Evolutionary conservation across 2,329 filamentous ascomycete genomes (phyloP).

Genomic region (Nigrograna mackinnonii): DNA sequence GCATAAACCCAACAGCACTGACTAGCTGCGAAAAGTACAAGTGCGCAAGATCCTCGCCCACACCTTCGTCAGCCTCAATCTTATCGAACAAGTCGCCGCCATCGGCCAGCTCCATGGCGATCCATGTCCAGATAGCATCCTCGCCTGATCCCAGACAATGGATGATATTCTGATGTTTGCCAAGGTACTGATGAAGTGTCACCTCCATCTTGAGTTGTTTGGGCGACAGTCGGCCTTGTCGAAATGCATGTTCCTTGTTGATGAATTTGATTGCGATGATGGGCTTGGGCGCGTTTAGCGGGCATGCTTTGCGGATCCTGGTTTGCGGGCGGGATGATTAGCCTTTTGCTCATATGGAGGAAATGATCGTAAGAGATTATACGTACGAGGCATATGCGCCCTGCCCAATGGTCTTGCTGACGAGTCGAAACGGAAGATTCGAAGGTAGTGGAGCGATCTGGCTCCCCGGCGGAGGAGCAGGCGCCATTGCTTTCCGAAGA

Average conservation of each 20-base stretch:
- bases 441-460: constrained; percentile 84
- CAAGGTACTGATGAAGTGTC: constrained; percentile 84
- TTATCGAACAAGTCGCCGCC: constrained; percentile 98
- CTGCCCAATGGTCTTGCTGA: constrained; percentile 95
- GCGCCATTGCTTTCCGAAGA: neutral
- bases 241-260: constrained; percentile 92
- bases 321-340: no score
- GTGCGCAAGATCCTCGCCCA: constrained; percentile 93
- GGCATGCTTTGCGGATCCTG: constrained; percentile 91
- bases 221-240: constrained; percentile 82
- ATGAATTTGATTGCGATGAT: constrained; percentile 98
- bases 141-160: constrained; percentile 88
- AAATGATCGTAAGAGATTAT: neutral
- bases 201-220: constrained; percentile 94
- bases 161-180: constrained; percentile 90
- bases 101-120: constrained; percentile 95
- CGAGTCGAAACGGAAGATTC: constrained; percentile 88
- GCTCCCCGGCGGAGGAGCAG: constrained; percentile 48
- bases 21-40: constrained; percentile 94
- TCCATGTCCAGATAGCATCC: constrained; percentile 89
- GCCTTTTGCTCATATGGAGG: no score
- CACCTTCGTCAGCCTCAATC: constrained; percentile 95
- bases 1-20: constrained; percentile 90
- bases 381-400: constrained; percentile 95
- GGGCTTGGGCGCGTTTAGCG: constrained; percentile 68